Base-by-base conservation (phyloP, 495 filamentous ascomycete genomes). In the Neurospora tetrasperma region DNA sequence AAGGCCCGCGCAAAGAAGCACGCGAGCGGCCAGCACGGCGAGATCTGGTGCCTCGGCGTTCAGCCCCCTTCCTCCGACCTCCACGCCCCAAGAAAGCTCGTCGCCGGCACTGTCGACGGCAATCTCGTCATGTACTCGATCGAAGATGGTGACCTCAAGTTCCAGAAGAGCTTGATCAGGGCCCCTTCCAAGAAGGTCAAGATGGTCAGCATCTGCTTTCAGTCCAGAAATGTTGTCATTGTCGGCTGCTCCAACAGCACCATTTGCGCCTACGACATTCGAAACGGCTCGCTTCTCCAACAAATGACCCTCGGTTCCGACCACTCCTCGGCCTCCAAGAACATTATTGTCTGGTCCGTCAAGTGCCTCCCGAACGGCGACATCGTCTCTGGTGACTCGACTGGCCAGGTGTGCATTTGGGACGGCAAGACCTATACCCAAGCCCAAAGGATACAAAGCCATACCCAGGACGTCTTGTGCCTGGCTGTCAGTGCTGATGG, bases 1-100 rank as follows among this genome's bases (percentile, higher is more conserved):
- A 90, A 88, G 74, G 93, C 93, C 6, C 84, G 87, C 70, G 92
- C 94, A 9, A 83, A 89, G 79, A 88, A 91, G 42, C 92, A 97
- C 79, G 91, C 94, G 10, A 93, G 92, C 78, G 95, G 95, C 23
- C 97, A 95, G 80, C 92, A 97, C 79, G 94, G 95, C 46, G 96
- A 97, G 76, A 94, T 98, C 73, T 99, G 96, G 96, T 97, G 94
- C 81, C 85, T 98, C 72, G 92, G 90, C 73, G 93, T 90, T n/a
- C 96, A 98, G 83, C 96, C 96, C 12, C n/a, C 75, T 20, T 69
- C 73, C 42, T 66, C 54, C 54, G 54, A 66, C 27, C 54, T 66
- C 54, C 27, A 35, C 14, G 54, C 71, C 16, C 48, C 70, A 71
- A 69, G 75, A 54, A 90, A 91, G 77, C 85, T 99, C 44, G 92